Base-by-base conservation (phyloP, 2,329 filamentous ascomycete species). In the Colletotrichum plurivorum region DNA sequence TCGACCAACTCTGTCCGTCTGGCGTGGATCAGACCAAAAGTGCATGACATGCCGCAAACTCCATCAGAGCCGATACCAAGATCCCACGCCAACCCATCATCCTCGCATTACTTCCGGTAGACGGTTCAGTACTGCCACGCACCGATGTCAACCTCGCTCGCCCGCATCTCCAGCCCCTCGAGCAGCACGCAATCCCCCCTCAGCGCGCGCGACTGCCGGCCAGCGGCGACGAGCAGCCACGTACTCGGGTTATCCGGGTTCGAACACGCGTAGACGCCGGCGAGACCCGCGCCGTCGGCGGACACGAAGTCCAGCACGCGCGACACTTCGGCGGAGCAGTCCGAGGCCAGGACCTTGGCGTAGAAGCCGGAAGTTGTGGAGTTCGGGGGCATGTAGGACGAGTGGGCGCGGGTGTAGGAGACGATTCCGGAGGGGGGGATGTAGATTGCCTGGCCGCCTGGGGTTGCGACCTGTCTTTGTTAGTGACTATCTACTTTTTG, bases 401-500 rank as follows among this genome's bases (percentile, higher is more conserved):
- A 89, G 79, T 91, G 88, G 0, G 89, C 83, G 20, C 74, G 71
- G 0, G 88, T 88, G 79, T 87, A 92, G 63, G 82, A 81, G 65
- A 92, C 76, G 10, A 83, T 80, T 6, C 90, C 90, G 27, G 82
- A 77, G 4, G 84, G 80, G 3, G 79, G 81, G 65, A 92, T 82
- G 76, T 88, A 92, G 73, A 91, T 83, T 66, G 83, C 78, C 73
- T 93, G 90, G 27, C 90, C 90, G 31, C 90, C 90, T 5, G 90
- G 89, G 5, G 91, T 90, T 36, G 83, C 75, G 39, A 88, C 84
- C 79, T 82, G 10, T 5, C 18, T n/a, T 20, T 15, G 22, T 62
- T 63, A 61, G 53, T 15, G 1, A n/a, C 9, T 5, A 31, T 5
- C 6, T 31, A 31, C 1, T 31, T 31, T 8, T 31, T 31, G 3